Percentiles rank a stretch among this genome's conserved stretches.
Conservation (phyloP, 345 rosid genomes). For the Bruguiera parviflora region DNA sequence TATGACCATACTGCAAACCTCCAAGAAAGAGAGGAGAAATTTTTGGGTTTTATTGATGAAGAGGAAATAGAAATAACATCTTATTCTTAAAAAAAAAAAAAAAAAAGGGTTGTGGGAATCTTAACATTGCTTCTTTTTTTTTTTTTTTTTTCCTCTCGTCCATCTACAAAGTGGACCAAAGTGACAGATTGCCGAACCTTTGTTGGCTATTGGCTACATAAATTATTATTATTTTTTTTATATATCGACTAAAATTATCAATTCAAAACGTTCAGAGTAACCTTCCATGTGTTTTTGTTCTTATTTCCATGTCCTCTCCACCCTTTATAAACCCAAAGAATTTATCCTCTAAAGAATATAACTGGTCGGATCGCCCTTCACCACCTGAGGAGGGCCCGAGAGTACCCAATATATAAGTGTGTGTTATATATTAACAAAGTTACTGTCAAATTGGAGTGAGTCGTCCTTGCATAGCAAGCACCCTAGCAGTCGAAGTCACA, state of each 20-base stretch:
- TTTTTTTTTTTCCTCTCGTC: neutral
- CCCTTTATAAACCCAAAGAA: neutral
- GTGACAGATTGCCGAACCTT: neutral
- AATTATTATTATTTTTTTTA: no score
- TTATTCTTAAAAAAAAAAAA: neutral
- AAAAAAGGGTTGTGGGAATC: neutral
- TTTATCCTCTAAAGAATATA: neutral
- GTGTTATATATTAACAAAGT: neutral
- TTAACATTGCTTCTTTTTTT: neutral
- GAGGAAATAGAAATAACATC: constrained; percentile 7
- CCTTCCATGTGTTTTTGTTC: no score
- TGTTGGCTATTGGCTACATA: no score
- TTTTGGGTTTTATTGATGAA: neutral
- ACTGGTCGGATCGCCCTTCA: constrained; percentile 2
- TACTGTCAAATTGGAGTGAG: neutral
- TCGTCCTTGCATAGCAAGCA: neutral
- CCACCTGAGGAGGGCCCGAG: neutral
- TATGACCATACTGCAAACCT: no score
- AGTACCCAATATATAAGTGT: neutral
- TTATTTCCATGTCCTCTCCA: neutral
- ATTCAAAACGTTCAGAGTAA: no score
- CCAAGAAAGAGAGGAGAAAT: neutral
- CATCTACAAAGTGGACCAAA: constrained; percentile 12
- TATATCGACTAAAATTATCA: no score
- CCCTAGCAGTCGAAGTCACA: constrained; percentile 5